Percentiles rank a stretch among this genome's conserved stretches.
Conservation (phyloP, 2,329 filamentous ascomycete genomes). For the Verticillium isaacii region DNA sequence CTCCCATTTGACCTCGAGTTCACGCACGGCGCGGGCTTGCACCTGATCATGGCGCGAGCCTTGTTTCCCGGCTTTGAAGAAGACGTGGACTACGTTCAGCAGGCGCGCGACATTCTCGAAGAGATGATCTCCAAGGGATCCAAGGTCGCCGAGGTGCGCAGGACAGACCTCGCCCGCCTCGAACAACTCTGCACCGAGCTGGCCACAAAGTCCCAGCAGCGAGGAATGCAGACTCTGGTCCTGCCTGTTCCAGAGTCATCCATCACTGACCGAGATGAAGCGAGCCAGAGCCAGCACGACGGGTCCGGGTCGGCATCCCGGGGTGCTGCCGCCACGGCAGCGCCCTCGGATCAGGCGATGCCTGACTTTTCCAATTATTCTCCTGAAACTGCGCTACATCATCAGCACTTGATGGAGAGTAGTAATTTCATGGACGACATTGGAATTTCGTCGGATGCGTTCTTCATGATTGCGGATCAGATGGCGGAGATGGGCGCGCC, state of each 20-base stretch:
- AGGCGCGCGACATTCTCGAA: conserved; percentile 23
- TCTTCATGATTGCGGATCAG: conserved; percentile 30
- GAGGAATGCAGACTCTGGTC: conserved; percentile 3
- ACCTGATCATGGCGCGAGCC: conserved; percentile 29
- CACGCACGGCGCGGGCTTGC: conserved; percentile 25
- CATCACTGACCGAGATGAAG: conserved; percentile 5
- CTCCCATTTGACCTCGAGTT: conserved; percentile 34
- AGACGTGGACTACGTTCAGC: not conserved
- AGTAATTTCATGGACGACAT: conserved; percentile 29
- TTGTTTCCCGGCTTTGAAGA: conserved; percentile 22
- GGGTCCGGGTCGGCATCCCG: not conserved
- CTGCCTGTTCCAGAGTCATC: not conserved
- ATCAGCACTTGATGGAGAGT: conserved; percentile 10
- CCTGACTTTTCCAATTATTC: not conserved
- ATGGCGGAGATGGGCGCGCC: conserved; percentile 14
- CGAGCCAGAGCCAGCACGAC: not conserved
- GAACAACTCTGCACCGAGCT: conserved; percentile 24
- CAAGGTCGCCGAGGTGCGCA: conserved; percentile 23
- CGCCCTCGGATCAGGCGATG: not conserved
- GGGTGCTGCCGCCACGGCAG: not conserved
- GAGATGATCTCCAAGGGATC: conserved; percentile 29
- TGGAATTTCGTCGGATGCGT: conserved; percentile 33
- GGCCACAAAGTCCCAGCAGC: conserved; percentile 15
- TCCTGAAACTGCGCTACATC: conserved; percentile 7
- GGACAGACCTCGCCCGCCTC: conserved; percentile 23